phyloP scores from a whole-genome alignment of 805 yeast species.

The Saccharomycopsis olivae region DNA sequence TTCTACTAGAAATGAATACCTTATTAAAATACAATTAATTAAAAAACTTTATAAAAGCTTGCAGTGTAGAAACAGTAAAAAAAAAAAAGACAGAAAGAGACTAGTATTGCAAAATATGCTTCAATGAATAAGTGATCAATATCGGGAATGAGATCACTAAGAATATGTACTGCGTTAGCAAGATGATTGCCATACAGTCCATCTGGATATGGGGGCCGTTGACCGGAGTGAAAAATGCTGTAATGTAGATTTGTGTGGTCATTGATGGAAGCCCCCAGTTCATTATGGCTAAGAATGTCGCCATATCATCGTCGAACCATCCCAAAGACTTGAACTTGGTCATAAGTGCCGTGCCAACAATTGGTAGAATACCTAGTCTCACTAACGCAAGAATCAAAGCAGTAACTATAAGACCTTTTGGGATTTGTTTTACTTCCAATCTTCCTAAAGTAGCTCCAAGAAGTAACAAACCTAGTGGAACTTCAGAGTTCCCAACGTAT shows the following conservation, averaged over 20 bases:
- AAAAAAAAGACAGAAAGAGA: too few relatives aligned
- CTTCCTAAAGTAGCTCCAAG: slow-evolving; percentile 87
- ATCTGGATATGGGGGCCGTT: slow-evolving; percentile 39
- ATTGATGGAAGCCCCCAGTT: slow-evolving; percentile 83
- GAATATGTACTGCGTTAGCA: slow-evolving; percentile 61
- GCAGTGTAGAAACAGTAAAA: too few relatives aligned
- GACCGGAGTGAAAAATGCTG: slow-evolving; percentile 79
- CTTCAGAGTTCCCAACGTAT: slow-evolving; percentile 81
- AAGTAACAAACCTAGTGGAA: slow-evolving; percentile 76
- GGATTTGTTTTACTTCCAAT: slow-evolving; percentile 47
- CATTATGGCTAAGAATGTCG: slow-evolving; percentile 66
- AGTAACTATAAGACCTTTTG: slow-evolving; percentile 57
- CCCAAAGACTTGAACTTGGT: slow-evolving; percentile 59
- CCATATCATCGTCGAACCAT: slow-evolving; percentile 35
- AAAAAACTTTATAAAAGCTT: too few relatives aligned
- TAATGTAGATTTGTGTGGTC: slow-evolving; percentile 76
- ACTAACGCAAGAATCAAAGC: slow-evolving; percentile 47
- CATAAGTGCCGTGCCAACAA: slow-evolving; percentile 61
- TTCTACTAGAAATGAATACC: too few relatives aligned
- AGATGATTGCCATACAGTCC: slow-evolving; percentile 73
- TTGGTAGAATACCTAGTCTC: slow-evolving; percentile 65
- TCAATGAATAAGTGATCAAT: slow-evolving; percentile 14
- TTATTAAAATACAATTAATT: too few relatives aligned
- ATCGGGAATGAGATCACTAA: slow-evolving; percentile 18
- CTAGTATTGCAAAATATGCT: slow-evolving; percentile 10